Percentiles rank a stretch among this genome's conserved stretches.
phyloP scores from a whole-genome alignment of 805 yeast species.

The Suhomyces canberraensis region DNA sequence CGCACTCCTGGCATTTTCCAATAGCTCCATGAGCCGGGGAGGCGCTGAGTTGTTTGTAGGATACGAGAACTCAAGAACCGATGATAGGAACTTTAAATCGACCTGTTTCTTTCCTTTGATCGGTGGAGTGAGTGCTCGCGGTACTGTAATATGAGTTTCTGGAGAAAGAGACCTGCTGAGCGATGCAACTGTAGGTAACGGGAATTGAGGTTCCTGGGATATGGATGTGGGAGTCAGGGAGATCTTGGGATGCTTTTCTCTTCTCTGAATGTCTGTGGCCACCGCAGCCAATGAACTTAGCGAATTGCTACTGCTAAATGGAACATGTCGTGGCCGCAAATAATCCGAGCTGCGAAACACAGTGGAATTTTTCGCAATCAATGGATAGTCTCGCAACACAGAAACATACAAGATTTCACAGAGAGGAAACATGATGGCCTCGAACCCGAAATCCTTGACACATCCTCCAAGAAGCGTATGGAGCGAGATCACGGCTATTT shows the following conservation, averaged over 20 bases:
- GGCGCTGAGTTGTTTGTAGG: constrained; percentile 66
- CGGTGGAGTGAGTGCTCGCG: not conserved
- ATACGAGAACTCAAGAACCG: constrained; percentile 61
- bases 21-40: constrained; percentile 74
- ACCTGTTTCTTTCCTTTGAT: constrained; percentile 24
- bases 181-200: not conserved
- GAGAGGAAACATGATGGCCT: constrained; percentile 58
- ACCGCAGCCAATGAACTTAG: constrained; percentile 35
- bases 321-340: constrained; percentile 1
- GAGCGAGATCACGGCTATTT: constrained; percentile 52
- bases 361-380: constrained; percentile 41
- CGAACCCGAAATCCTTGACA: constrained; percentile 79
- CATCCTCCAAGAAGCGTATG: constrained; percentile 65
- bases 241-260: constrained; percentile 3
- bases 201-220: not conserved
- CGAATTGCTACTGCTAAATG: constrained; percentile 6
- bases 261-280: constrained; percentile 25
- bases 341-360: constrained; percentile 5
- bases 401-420: constrained; percentile 66
- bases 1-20: constrained; percentile 72
- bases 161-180: constrained; percentile 4
- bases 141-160: not conserved
- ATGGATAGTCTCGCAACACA: constrained; percentile 62
- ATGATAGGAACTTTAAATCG: constrained; percentile 48
- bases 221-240: not conserved